phyloP scores from a whole-genome alignment of 495 filamentous ascomycete genomes.

The Penicillium arizonense region DNA sequence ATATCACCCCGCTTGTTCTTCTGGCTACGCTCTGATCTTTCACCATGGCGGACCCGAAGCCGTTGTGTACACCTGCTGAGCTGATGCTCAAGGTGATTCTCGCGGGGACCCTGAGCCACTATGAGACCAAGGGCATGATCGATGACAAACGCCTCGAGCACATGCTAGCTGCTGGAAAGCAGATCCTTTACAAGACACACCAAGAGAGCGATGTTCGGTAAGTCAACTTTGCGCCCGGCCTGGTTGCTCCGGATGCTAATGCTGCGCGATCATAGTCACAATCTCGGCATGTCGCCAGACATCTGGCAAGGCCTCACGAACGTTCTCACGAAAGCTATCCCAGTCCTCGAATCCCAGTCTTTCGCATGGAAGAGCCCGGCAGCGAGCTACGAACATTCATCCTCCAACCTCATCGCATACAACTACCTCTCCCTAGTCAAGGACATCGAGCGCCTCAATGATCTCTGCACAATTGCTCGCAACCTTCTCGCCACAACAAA shows the following conservation, averaged over 20 bases:
- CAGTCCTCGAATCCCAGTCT: conserved; percentile 60
- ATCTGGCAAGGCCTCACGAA: conserved; percentile 69
- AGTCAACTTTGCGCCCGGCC: not conserved
- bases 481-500: conserved; percentile 83
- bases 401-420: conserved; percentile 70
- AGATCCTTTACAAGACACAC: conserved; percentile 51
- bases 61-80: conserved; percentile 46
- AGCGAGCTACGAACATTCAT: conserved; percentile 55
- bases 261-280: conserved; percentile 20
- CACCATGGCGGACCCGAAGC: conserved; percentile 35
- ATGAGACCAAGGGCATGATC: conserved; percentile 51
- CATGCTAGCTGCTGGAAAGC: conserved; percentile 49
- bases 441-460: conserved; percentile 81
- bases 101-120: conserved; percentile 48
- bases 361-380: conserved; percentile 58
- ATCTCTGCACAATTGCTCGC: conserved; percentile 77
- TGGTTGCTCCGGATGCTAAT: not conserved
- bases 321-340: conserved; percentile 59
- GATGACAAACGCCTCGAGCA: conserved; percentile 50
- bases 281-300: conserved; percentile 57
- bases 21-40: not conserved
- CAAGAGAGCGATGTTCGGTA: conserved; percentile 52
- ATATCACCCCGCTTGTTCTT: conserved; percentile 8
- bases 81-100: conserved; percentile 50
- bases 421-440: conserved; percentile 73